These are phyloP conservation scores for Leccinum ochraceum DNA, from an alignment of 768 basidiomycete genomes.

Conservation along the genomic window DNA sequence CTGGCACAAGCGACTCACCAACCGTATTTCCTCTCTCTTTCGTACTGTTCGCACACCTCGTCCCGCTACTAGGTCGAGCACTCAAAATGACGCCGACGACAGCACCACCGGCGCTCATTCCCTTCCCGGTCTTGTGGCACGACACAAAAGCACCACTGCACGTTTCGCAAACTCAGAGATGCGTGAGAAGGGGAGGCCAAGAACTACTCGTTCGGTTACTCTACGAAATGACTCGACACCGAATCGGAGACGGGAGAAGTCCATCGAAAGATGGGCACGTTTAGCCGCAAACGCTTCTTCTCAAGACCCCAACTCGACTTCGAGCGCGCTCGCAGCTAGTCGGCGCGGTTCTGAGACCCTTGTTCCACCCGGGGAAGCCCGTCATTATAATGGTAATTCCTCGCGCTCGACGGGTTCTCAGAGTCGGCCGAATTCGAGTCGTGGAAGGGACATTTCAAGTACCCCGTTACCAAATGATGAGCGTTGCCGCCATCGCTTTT, in stretches of 20 bases:
- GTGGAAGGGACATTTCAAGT: constrained; percentile 21
- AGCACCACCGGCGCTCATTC: constrained; percentile 34
- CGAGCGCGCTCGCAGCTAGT: constrained; percentile 7
- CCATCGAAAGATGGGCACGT: constrained; percentile 37
- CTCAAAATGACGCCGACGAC: constrained; percentile 21
- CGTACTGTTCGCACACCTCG: constrained; percentile 40
- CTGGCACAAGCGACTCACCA: constrained; percentile 45
- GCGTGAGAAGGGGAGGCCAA: constrained; percentile 32
- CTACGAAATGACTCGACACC: constrained; percentile 25
- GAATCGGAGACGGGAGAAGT: constrained; percentile 30
- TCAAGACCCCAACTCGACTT: constrained; percentile 18
- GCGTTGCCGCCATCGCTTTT: constrained; percentile 32
- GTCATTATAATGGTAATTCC: constrained; percentile 8
- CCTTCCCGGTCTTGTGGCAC: constrained; percentile 28
- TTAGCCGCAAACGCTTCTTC: constrained; percentile 24
- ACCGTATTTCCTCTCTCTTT: constrained; percentile 52
- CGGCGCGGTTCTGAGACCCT: constrained; percentile 37
- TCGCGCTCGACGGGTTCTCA: constrained; percentile 26
- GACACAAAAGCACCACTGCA: constrained; percentile 28
- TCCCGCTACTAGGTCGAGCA: constrained; percentile 14
- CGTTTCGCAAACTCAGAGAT: constrained; percentile 16
- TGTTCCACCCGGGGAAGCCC: constrained; percentile 20
- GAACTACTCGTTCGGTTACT: constrained; percentile 18
- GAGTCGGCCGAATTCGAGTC: constrained; percentile 28
- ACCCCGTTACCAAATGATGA: constrained; percentile 26